phyloP scores from a whole-genome alignment of 2,329 filamentous ascomycete species.

The Bipolaris cookei region DNA sequence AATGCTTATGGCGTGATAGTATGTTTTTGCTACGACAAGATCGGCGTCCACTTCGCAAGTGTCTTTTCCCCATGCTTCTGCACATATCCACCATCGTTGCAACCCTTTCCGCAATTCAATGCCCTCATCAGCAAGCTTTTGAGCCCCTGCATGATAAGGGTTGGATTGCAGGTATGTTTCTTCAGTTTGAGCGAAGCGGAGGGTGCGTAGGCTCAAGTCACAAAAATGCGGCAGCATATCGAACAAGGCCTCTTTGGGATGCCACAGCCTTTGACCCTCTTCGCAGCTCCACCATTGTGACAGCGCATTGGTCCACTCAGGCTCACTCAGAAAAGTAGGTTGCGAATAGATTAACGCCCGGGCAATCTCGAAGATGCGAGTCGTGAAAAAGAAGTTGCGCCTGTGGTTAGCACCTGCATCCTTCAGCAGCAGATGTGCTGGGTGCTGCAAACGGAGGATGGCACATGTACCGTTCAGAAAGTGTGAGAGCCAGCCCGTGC shows the following conservation, averaged over 20 bases:
- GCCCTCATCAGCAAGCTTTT: conserved; percentile 28
- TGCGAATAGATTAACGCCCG: conserved; percentile 35
- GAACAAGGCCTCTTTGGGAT: conserved; percentile 37
- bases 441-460: conserved; percentile 31
- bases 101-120: conserved; percentile 22
- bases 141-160: background rate
- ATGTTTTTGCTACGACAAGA: conserved; percentile 20
- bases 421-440: conserved; percentile 12
- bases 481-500: conserved; percentile 36
- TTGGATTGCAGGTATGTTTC: background rate
- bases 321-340: conserved; percentile 29
- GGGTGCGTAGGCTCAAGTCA: conserved; percentile 26
- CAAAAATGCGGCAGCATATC: conserved; percentile 32
- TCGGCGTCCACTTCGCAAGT: conserved; percentile 18
- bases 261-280: conserved; percentile 20
- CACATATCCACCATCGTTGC: conserved; percentile 25
- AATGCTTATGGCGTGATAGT: conserved; percentile 38
- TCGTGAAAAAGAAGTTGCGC: conserved; percentile 34
- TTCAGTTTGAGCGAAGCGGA: conserved; percentile 8
- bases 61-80: conserved; percentile 17
- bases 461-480: conserved; percentile 38
- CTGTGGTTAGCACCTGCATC: conserved; percentile 5
- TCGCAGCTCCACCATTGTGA: conserved; percentile 25
- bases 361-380: conserved; percentile 37
- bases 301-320: conserved; percentile 28